phyloP scores from a whole-genome alignment of 176 grass and related monocot genomes.

The Carex myosuroides region DNA sequence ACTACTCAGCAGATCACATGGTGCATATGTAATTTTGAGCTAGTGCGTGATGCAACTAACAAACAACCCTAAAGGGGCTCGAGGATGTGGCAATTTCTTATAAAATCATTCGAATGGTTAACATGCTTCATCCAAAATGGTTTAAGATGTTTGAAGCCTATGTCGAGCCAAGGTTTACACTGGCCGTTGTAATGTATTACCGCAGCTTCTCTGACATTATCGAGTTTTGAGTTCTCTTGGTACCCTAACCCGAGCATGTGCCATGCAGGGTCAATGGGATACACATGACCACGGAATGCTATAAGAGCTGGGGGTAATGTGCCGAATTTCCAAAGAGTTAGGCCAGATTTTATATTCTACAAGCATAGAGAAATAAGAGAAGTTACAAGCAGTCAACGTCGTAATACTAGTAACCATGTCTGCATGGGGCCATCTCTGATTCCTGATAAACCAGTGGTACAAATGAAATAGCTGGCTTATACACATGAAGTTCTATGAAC shows the following conservation, averaged over 20 bases:
- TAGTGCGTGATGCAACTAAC: not conserved
- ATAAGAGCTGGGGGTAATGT: slow-evolving; percentile 81
- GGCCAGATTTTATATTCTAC: slow-evolving; percentile 81
- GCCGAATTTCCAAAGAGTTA: slow-evolving; percentile 90
- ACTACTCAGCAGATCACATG: not conserved
- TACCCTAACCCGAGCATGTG: slow-evolving; percentile 90
- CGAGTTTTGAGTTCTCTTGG: slow-evolving; percentile 64
- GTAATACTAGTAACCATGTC: not conserved
- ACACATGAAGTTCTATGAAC: not conserved
- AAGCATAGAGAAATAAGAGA: slow-evolving; percentile 28
- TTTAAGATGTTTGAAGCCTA: slow-evolving; percentile 78
- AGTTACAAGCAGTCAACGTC: too few relatives aligned
- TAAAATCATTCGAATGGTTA: slow-evolving; percentile 76
- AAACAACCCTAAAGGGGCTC: slow-evolving; percentile 40
- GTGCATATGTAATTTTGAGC: not conserved
- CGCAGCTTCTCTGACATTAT: slow-evolving; percentile 52
- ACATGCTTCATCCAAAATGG: slow-evolving; percentile 79
- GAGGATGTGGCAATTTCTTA: slow-evolving; percentile 78
- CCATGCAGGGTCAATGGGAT: slow-evolving; percentile 70
- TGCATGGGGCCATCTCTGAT: not conserved
- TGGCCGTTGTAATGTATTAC: slow-evolving; percentile 91
- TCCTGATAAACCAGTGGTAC: not conserved
- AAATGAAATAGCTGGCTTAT: not conserved
- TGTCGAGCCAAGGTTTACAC: slow-evolving; percentile 87
- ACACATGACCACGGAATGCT: slow-evolving; percentile 81